A percentile compares a stretch with the other conserved stretches of the same genome.
Evolutionary conservation across 2,329 filamentous ascomycete genomes (phyloP).

Genomic region (Fusarium sp.): DNA sequence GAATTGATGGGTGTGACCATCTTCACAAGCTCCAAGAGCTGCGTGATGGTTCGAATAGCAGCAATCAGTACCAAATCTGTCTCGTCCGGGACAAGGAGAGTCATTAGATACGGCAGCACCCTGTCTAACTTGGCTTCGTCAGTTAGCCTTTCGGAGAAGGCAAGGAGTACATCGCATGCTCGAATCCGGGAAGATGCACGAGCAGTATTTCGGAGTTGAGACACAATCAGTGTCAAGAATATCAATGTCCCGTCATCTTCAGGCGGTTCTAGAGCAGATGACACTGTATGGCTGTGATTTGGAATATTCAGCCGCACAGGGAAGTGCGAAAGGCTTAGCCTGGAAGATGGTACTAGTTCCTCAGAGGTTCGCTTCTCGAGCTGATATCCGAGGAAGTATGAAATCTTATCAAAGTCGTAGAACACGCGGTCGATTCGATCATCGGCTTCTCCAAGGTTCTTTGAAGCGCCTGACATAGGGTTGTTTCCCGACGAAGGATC

Average conservation of each 20-base stretch:
- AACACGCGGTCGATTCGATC: constrained; percentile 94
- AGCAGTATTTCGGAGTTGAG: constrained; percentile 88
- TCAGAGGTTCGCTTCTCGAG: constrained; percentile 57
- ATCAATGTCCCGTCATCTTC: constrained; percentile 91
- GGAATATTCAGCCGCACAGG: constrained; percentile 89
- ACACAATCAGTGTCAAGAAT: constrained; percentile 88
- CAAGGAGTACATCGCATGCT: constrained; percentile 90
- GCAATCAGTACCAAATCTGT: constrained; percentile 87
- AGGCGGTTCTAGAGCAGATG: constrained; percentile 68
- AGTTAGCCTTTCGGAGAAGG: constrained; percentile 89
- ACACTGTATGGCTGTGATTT: constrained; percentile 79
- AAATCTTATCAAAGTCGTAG: constrained; percentile 97
- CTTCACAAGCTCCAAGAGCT: constrained; percentile 85
- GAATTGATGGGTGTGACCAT: constrained; percentile 85
- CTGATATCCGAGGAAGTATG: constrained; percentile 87
- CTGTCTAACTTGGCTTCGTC: constrained; percentile 97
- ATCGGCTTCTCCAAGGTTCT: constrained; percentile 87
- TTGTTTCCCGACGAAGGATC: constrained; percentile 85
- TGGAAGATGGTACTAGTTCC: constrained; percentile 45
- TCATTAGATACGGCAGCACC: constrained; percentile 89
- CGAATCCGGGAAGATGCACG: constrained; percentile 87
- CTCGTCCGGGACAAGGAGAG: constrained; percentile 78
- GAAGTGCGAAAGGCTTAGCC: constrained; percentile 72
- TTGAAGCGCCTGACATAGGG: constrained; percentile 71
- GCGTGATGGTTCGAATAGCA: constrained; percentile 86